Percentiles rank a stretch among this genome's conserved stretches.
Evolutionary conservation across 345 rosid species (phyloP).

Genomic region (Cardamine occulta): DNA sequence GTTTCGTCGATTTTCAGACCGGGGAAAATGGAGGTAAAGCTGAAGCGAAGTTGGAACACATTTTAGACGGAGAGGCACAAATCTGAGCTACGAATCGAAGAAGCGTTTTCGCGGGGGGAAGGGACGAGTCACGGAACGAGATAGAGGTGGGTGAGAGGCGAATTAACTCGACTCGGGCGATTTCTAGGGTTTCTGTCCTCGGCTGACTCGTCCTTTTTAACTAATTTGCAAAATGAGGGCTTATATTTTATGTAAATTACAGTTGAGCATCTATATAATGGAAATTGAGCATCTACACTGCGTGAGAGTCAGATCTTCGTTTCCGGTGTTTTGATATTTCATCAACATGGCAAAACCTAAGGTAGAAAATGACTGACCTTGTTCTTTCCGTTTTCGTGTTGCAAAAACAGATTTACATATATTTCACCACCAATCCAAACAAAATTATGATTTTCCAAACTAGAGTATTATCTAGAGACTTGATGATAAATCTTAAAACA

Average conservation of each 20-base stretch:
- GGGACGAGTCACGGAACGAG: conserved; percentile 47
- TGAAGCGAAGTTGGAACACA: conserved; percentile 22
- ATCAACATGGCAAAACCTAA: conserved; percentile 23
- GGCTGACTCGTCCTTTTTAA: conserved; percentile 41
- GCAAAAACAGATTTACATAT: background rate
- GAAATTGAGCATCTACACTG: too few species aligned
- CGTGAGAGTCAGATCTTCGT: background rate
- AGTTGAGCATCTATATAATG: background rate
- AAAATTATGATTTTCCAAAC: background rate
- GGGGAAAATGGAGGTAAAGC: conserved; percentile 7
- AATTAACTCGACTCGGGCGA: conserved; percentile 48
- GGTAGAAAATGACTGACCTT: conserved; percentile 4
- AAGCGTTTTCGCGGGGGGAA: conserved; percentile 8
- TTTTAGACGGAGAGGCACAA: background rate
- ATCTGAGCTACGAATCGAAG: conserved; percentile 18
- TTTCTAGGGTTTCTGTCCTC: conserved; percentile 45
- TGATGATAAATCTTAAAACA: background rate
- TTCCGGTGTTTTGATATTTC: conserved; percentile 17
- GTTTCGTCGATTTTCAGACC: conserved; percentile 5
- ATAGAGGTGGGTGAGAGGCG: conserved; percentile 40
- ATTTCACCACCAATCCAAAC: background rate
- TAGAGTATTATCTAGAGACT: background rate
- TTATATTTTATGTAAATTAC: background rate
- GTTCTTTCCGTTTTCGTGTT: conserved; percentile 25
- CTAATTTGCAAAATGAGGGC: conserved; percentile 23